Percentiles rank a stretch among this genome's conserved stretches.
Evolutionary conservation across 768 basidiomycete genomes (phyloP).

Genomic region (Guyanaporus albipodus): DNA sequence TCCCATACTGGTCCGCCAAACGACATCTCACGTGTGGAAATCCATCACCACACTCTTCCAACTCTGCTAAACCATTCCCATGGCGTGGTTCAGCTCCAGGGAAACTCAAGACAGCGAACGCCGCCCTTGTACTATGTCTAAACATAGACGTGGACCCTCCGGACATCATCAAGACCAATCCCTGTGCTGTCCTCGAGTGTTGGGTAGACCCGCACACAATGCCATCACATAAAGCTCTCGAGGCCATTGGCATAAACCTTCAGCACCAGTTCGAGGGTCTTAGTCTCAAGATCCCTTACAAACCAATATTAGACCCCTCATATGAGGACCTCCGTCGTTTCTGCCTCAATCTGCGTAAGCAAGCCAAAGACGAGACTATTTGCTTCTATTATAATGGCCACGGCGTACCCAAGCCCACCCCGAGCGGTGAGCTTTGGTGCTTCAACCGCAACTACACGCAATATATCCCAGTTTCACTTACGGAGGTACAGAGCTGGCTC

Average conservation of each 20-base stretch:
- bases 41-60: conserved; percentile 65
- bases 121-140: conserved; percentile 84
- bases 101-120: conserved; percentile 89
- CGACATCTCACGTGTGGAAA: conserved; percentile 90
- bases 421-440: conserved; percentile 96
- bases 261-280: conserved; percentile 95
- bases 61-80: conserved; percentile 59
- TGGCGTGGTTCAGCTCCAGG: conserved; percentile 82
- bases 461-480: conserved; percentile 94
- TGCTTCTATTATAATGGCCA: conserved; percentile 99
- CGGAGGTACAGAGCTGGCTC: conserved; percentile 90
- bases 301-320: conserved; percentile 91
- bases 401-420: conserved; percentile 94
- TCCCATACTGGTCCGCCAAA: conserved; percentile 84
- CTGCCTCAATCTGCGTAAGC: conserved; percentile 76
- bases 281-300: conserved; percentile 91
- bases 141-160: conserved; percentile 99
- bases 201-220: conserved; percentile 97
- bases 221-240: conserved; percentile 89
- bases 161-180: conserved; percentile 94
- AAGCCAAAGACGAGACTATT: conserved; percentile 90
- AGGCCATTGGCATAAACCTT: conserved; percentile 88
- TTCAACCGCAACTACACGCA: conserved; percentile 98
- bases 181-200: conserved; percentile 91
- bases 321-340: conserved; percentile 90